Evolutionary conservation across 805 yeast species (phyloP), one percentile per base, ranked within the genome.

Genomic region (Kuraishia hungarica): DNA sequence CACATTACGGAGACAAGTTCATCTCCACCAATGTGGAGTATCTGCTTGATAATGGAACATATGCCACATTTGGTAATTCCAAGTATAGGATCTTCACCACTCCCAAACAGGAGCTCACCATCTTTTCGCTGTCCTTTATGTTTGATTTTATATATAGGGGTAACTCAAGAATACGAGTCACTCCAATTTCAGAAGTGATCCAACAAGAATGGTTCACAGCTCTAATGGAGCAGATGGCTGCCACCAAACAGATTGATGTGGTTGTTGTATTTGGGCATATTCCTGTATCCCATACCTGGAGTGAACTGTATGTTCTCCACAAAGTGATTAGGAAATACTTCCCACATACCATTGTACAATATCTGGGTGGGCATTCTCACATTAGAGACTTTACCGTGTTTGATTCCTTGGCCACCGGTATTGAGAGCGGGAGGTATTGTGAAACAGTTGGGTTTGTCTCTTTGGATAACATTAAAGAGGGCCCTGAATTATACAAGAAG

Each of bases 331-430:
- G 97, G 57, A 57, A 65, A 24, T 71, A 69, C 26, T 87, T 80
- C 62, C 93, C 96, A 5, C 66, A 75, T 29, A 76, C 78, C 0
- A 73, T 83, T 0, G 87, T 93, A 54, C 97, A 90, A 66, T 89
- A 87, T 62, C 86, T 93, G 69, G 98, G 97, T 1, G 98, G 97
- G 1, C 98, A 93, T 69, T 84, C 96, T 28, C 98, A 93, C 66
- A 83, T 93, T 17, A 75, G 98, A 58, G 98, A 93, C 68, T 93
- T 86, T 67, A 78, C 81, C 7, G 72, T 81, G 2, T 74, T 84
- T 53, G 98, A 93, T 64, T 70, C 74, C 1, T 72, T 71, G 52
- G 79, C 92, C 23, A 82, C 88, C 0, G 97, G 86, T 0, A 69
- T 93, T n/a, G 96, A 93, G 71, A 88, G 96, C 65, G 98, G 98